Conservation (phyloP, 2,329 filamentous ascomycete species). For the Sarocladiaceae sp. region DNA sequence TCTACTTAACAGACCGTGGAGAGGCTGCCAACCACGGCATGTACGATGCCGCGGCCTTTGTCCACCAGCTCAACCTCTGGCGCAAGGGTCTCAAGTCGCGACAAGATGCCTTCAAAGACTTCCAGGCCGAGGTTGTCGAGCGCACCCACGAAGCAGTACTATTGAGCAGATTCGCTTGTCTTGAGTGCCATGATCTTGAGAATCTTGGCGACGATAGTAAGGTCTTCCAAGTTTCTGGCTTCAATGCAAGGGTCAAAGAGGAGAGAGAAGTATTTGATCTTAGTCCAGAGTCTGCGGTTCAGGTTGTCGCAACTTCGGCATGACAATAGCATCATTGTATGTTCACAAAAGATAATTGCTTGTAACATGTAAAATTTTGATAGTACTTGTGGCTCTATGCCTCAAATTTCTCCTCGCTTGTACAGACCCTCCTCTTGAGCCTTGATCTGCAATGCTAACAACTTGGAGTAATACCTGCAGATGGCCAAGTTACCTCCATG, state of each 20-base stretch:
- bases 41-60: constrained; percentile 4
- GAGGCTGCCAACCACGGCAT: constrained; percentile 5
- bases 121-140: constrained; percentile 1
- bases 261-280: constrained; percentile 4
- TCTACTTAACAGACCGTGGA: background rate
- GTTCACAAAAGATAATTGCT: too few species aligned
- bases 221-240: constrained; percentile 3
- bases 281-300: background rate
- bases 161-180: constrained; percentile 1
- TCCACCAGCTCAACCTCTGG: constrained; percentile 4
- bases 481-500: constrained; percentile 62
- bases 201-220: background rate
- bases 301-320: background rate
- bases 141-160: constrained; percentile 2
- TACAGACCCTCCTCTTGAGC: constrained; percentile 35
- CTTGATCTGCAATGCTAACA: constrained; percentile 50
- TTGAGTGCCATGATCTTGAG: constrained; percentile 4
- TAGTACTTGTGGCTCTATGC: too few species aligned
- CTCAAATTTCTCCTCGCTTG: constrained; percentile 25
- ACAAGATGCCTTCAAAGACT: background rate
- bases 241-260: constrained; percentile 4
- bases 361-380: too few species aligned
- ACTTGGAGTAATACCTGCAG: constrained; percentile 55
- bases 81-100: background rate
- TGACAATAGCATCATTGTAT: too few species aligned